Evolutionary conservation across 2,329 filamentous ascomycete species (phyloP).

Genomic region (Lachnellula subtilissima): DNA sequence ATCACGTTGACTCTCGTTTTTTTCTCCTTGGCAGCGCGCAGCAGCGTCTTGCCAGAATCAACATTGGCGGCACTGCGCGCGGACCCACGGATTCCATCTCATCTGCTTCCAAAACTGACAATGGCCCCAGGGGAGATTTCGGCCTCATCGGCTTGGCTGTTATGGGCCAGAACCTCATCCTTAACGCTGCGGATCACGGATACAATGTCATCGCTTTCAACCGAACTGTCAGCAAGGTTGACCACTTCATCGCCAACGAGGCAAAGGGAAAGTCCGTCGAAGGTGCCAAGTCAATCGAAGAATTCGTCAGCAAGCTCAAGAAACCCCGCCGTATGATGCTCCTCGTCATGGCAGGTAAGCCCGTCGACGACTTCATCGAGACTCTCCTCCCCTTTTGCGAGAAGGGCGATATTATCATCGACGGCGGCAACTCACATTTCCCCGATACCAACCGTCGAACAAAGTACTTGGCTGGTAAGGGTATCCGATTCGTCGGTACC

Average conservation of each 20-base stretch:
- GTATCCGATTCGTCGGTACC: constrained; percentile 90
- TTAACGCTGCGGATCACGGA: constrained; percentile 85
- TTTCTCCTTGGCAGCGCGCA: constrained; percentile 50
- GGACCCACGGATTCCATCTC: constrained; percentile 34
- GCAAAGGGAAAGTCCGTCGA: constrained; percentile 92
- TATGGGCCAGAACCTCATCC: constrained; percentile 84
- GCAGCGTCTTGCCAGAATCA: constrained; percentile 63
- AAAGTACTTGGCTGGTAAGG: constrained; percentile 79
- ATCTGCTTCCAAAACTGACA: constrained; percentile 23
- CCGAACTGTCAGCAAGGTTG: constrained; percentile 97
- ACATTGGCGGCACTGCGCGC: constrained; percentile 57
- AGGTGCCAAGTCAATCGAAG: constrained; percentile 87
- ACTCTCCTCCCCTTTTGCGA: constrained; percentile 79
- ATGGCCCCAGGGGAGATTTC: constrained; percentile 57
- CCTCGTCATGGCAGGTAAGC: constrained; percentile 96
- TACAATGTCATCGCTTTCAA: constrained; percentile 99
- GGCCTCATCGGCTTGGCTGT: constrained; percentile 90
- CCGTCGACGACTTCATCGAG: constrained; percentile 99
- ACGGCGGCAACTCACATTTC: constrained; percentile 99
- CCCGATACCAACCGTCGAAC: constrained; percentile 98
- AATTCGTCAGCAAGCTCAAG: constrained; percentile 97
- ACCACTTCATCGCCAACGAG: constrained; percentile 86
- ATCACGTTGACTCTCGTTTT: constrained; percentile 25
- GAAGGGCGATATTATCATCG: constrained; percentile 95
- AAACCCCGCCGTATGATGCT: constrained; percentile 95